Conservation (phyloP, 2,329 filamentous ascomycete species). For the Aspergillus ochraceoroseus region DNA sequence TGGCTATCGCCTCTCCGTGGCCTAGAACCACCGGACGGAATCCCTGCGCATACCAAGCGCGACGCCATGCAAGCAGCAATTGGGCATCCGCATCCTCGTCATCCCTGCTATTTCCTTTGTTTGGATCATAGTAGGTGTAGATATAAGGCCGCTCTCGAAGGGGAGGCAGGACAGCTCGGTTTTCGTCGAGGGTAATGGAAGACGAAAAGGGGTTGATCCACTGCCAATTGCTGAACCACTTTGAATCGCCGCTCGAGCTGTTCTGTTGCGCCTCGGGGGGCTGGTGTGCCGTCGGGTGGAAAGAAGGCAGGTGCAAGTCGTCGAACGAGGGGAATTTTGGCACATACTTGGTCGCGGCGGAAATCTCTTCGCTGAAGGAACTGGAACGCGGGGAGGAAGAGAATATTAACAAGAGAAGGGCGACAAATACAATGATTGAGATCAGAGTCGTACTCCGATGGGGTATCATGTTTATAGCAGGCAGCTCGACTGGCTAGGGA, state of each 20-base stretch:
- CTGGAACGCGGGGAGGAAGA: slow-evolving; percentile 37
- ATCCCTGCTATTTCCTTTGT: slow-evolving; percentile 57
- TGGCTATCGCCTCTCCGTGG: slow-evolving; percentile 72
- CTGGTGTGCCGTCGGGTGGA: slow-evolving; percentile 64
- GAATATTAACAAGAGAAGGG: slow-evolving; percentile 43
- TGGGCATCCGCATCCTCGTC: slow-evolving; percentile 69
- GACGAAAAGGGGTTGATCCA: slow-evolving; percentile 90
- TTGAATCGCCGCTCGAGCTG: slow-evolving; percentile 70
- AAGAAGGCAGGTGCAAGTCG: slow-evolving; percentile 59
- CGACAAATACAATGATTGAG: slow-evolving; percentile 42
- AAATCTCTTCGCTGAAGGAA: slow-evolving; percentile 20
- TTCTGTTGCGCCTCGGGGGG: slow-evolving; percentile 65
- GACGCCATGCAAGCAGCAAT: slow-evolving; percentile 78
- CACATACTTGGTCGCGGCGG: slow-evolving; percentile 31
- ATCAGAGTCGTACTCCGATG: slow-evolving; percentile 42
- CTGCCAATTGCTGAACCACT: slow-evolving; percentile 84
- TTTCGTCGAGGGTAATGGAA: slow-evolving; percentile 71
- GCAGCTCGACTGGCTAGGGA: background rate
- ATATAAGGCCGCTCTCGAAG: slow-evolving; percentile 65
- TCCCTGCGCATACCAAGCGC: slow-evolving; percentile 92
- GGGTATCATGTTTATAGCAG: slow-evolving; percentile 34
- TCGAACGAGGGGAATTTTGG: slow-evolving; percentile 46
- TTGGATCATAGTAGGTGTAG: slow-evolving; percentile 86
- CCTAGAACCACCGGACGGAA: slow-evolving; percentile 81
- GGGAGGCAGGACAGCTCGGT: slow-evolving; percentile 75